Base-by-base conservation (phyloP, 2,329 filamentous ascomycete genomes). In the Hymenoscyphus fraxineus region DNA sequence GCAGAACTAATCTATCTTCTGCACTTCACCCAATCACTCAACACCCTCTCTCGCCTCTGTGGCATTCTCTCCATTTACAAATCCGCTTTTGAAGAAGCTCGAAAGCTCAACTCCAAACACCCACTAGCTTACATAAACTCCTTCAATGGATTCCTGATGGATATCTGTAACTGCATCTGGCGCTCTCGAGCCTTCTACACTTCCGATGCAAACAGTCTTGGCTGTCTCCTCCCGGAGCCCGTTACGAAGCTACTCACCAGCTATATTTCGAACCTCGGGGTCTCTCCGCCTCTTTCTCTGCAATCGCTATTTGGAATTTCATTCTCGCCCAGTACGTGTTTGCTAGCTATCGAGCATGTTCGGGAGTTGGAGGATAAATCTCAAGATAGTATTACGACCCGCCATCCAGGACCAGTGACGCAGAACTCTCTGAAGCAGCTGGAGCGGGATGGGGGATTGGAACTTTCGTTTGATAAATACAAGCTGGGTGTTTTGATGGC, bases 61-160 rank as follows among this genome's bases (percentile, higher is more conserved):
- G 82, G 82, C 59, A 81, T 93, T 32, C 81, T 96, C 35, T 87
- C 89, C 2, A 79, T 77, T 55, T 94, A 93, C 79, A 95, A 95
- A 75, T 81, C 81, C 31, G 85, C 88, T 0, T 92, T 94, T 71
- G 90, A 94, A 73, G 77, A 79, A 32, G 86, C 88, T 64, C 85
- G 85, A 78, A 70, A 78, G 78, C 27, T 77, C 62, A 74, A 81
- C 66, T 54, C 35, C 59, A 66, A 68, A 19, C 89, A 88, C 66
- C 81, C 86, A 35, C 80, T 84, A 54, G 77, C 80, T 39, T 85
- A 89, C 63, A 84, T 92, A 51, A 85, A 86, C 68, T 78, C 83
- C 31, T 93, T 95, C 78, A 96, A 96, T 74, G 89, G 89, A 27
- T 93, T 90, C 74, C 83, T 96, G 39, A 93, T 95, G 86, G 92